Conservation (phyloP, 805 yeast genomes). For the Suhomyces sp. region DNA sequence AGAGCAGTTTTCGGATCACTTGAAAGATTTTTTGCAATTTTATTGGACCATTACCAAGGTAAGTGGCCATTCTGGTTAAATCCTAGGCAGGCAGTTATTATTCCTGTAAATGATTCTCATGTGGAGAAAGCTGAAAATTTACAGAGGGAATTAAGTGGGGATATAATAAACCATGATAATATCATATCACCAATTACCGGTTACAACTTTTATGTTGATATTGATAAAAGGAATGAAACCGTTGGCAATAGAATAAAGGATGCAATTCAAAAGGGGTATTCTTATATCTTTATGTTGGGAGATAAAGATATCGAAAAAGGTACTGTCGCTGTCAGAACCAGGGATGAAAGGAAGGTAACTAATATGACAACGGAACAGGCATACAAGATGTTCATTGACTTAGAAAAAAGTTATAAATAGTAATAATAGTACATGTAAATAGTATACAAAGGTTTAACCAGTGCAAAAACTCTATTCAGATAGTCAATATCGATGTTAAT, state of each 20-base stretch:
- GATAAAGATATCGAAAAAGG: slow-evolving; percentile 70
- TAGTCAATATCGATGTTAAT: no score
- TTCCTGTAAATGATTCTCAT: slow-evolving; percentile 75
- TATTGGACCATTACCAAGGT: slow-evolving; percentile 87
- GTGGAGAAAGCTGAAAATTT: slow-evolving; percentile 52
- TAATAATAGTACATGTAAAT: slow-evolving; percentile 3
- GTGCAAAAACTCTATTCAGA: no score
- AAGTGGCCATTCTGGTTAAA: slow-evolving; percentile 98
- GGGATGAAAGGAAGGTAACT: slow-evolving; percentile 47
- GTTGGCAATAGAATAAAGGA: slow-evolving; percentile 80
- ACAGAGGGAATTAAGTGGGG: slow-evolving; percentile 47
- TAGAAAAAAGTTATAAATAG: slow-evolving; percentile 52
- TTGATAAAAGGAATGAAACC: slow-evolving; percentile 74
- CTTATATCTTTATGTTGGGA: slow-evolving; percentile 81
- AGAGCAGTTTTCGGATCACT: slow-evolving; percentile 94
- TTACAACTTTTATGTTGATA: slow-evolving; percentile 67
- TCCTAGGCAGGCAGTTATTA: slow-evolving; percentile 83
- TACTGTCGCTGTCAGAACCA: slow-evolving; percentile 61
- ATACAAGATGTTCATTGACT: slow-evolving; percentile 48
- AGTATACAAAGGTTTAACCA: background rate
- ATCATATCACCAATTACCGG: slow-evolving; percentile 56
- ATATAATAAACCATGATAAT: slow-evolving; percentile 27
- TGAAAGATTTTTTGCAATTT: slow-evolving; percentile 86
- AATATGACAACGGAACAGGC: slow-evolving; percentile 52
- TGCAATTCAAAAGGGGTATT: slow-evolving; percentile 70